Evolutionary conservation across 345 rosid species (phyloP).

Genomic region (Populus ilicifolia): DNA sequence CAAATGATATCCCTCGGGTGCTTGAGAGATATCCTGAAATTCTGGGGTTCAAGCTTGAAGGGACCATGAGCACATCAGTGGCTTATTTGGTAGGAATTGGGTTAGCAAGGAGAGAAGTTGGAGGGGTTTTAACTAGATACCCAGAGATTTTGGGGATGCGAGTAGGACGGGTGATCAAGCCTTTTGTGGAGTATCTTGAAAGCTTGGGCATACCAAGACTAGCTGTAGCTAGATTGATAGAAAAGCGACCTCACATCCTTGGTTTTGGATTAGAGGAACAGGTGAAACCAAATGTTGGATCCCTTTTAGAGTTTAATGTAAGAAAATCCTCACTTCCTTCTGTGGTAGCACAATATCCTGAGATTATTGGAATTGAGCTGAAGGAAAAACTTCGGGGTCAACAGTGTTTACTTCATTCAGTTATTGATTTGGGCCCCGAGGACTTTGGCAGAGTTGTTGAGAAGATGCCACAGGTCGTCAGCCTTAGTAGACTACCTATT

Average conservation of each 20-base stretch:
- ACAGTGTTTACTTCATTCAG: constrained; percentile 47
- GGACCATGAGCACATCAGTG: constrained; percentile 93
- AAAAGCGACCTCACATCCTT: constrained; percentile 72
- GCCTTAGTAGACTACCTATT: constrained; percentile 49
- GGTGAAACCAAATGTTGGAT: constrained; percentile 61
- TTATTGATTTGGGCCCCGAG: constrained; percentile 44
- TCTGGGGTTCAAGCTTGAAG: constrained; percentile 89
- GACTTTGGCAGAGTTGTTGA: constrained; percentile 64
- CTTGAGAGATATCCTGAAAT: constrained; percentile 91
- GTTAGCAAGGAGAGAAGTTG: constrained; percentile 83
- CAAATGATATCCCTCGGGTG: constrained; percentile 64
- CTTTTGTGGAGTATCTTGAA: constrained; percentile 79
- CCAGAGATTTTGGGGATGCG: constrained; percentile 91
- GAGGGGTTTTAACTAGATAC: constrained; percentile 66
- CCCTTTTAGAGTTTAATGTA: constrained; percentile 53
- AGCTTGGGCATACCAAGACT: constrained; percentile 68
- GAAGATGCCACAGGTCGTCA: constrained; percentile 87
- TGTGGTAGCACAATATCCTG: constrained; percentile 84
- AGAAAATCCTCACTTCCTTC: constrained; percentile 59
- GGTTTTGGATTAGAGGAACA: constrained; percentile 64
- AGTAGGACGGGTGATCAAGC: constrained; percentile 80
- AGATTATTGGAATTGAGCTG: constrained; percentile 68
- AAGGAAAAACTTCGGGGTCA: constrained; percentile 60
- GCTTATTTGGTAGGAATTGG: constrained; percentile 90
- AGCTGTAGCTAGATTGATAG: constrained; percentile 85